Evolutionary conservation across 768 basidiomycete genomes (phyloP).

Genomic region (Paxillus ammoniavirescens): DNA sequence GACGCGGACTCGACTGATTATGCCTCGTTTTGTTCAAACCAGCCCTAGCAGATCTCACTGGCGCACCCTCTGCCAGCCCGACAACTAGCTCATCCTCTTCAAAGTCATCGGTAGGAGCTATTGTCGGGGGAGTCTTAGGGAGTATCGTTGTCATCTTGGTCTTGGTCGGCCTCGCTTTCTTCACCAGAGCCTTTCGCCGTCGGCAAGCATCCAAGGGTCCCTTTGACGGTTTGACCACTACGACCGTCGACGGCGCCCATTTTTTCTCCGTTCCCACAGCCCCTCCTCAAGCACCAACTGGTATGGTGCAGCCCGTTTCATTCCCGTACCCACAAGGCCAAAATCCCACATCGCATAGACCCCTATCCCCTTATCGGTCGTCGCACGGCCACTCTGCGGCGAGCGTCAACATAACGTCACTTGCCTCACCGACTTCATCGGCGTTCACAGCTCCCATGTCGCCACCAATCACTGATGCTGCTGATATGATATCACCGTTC

Average conservation of each 20-base stretch:
- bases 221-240: background rate
- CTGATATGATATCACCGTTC: slow-evolving; percentile 26
- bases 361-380: no score
- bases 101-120: slow-evolving; percentile 6
- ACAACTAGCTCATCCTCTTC: slow-evolving; percentile 9
- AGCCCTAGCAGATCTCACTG: slow-evolving; percentile 17
- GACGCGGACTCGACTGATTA: background rate
- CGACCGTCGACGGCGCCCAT: background rate
- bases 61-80: slow-evolving; percentile 8
- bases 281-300: background rate
- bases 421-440: background rate
- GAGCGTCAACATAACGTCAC: slow-evolving; percentile 4
- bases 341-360: background rate
- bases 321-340: background rate
- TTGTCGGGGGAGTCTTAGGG: slow-evolving; percentile 25
- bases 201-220: background rate
- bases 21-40: background rate
- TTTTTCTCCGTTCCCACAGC: background rate
- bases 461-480: slow-evolving; percentile 13
- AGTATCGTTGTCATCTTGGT: slow-evolving; percentile 12
- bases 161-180: slow-evolving; percentile 11
- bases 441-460: background rate
- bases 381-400: slow-evolving; percentile 11
- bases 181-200: slow-evolving; percentile 10
- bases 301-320: background rate